phyloP scores from a whole-genome alignment of 2,329 filamentous ascomycete species.

The Scytalidium sp. region DNA sequence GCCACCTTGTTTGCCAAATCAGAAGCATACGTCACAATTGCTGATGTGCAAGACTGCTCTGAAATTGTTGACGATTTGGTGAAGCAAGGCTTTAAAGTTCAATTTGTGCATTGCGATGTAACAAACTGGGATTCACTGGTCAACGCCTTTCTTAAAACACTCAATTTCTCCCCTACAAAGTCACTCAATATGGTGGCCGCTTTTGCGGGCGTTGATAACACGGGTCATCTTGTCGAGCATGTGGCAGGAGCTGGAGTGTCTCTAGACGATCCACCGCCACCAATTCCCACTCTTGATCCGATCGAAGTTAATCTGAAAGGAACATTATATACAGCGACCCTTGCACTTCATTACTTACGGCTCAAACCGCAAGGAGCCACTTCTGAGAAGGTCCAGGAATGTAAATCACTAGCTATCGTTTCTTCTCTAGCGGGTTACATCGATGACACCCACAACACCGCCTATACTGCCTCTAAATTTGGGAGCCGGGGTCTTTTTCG shows the following conservation, averaged over 20 bases:
- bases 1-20: not conserved
- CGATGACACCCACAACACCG: slow-evolving; percentile 27
- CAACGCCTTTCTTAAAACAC: slow-evolving; percentile 25
- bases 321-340: slow-evolving; percentile 24
- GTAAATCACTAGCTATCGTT: slow-evolving; percentile 30
- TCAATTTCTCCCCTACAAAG: slow-evolving; percentile 20
- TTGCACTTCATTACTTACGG: slow-evolving; percentile 33
- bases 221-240: not conserved
- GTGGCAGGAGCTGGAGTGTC: not conserved
- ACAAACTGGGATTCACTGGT: slow-evolving; percentile 30
- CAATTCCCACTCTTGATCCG: slow-evolving; percentile 24
- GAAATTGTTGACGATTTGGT: not conserved
- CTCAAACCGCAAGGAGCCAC: slow-evolving; percentile 22
- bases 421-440: slow-evolving; percentile 32
- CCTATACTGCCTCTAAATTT: slow-evolving; percentile 35
- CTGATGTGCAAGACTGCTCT: not conserved
- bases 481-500: slow-evolving; percentile 35
- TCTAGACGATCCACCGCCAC: slow-evolving; percentile 14
- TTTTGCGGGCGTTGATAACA: slow-evolving; percentile 25
- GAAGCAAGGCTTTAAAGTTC: not conserved
- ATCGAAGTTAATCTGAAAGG: slow-evolving; percentile 29
- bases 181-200: slow-evolving; percentile 28
- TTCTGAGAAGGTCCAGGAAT: slow-evolving; percentile 13
- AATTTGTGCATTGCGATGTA: slow-evolving; percentile 29
- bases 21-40: not conserved